Evolutionary conservation across 2,329 filamentous ascomycete genomes (phyloP).

Genomic region (Talaromyces piceae): DNA sequence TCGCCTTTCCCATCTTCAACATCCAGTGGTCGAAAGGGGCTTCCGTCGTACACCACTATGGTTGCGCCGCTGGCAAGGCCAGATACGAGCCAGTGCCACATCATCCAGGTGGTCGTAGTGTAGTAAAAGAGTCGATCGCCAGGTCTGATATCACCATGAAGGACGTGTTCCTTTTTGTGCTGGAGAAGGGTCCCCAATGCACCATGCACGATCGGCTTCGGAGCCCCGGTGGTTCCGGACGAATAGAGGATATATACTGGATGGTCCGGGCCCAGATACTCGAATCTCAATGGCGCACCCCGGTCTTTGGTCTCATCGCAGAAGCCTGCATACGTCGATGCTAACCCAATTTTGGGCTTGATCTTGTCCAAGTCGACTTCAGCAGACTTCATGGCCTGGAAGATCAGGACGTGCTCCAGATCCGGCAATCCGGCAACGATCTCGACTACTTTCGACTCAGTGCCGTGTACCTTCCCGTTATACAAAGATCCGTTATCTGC

Average conservation of each 20-base stretch:
- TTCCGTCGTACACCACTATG: constrained; percentile 84
- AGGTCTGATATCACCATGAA: constrained; percentile 74
- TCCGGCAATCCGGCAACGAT: constrained; percentile 62
- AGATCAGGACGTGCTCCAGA: constrained; percentile 64
- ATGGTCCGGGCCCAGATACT: constrained; percentile 73
- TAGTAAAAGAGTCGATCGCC: constrained; percentile 80
- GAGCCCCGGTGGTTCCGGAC: constrained; percentile 76
- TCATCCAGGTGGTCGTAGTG: constrained; percentile 97
- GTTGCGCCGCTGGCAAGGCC: constrained; percentile 76
- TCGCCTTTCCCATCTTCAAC: constrained; percentile 55
- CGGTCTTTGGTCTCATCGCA: constrained; percentile 34
- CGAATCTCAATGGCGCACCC: constrained; percentile 52
- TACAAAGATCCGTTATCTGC: constrained; percentile 83
- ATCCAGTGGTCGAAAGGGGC: constrained; percentile 67
- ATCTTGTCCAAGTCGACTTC: constrained; percentile 29
- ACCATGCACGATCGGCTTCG: constrained; percentile 93
- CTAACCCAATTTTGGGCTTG: constrained; percentile 29
- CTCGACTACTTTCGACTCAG: constrained; percentile 68
- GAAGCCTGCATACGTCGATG: constrained; percentile 39
- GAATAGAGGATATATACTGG: constrained; percentile 93
- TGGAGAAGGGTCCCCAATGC: constrained; percentile 84
- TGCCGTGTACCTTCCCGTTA: constrained; percentile 84
- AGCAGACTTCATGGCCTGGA: constrained; percentile 54
- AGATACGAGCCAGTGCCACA: constrained; percentile 97
- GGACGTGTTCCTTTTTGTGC: constrained; percentile 91